Percentiles rank a stretch among this genome's conserved stretches.
Evolutionary conservation across 1,139 yeast species (phyloP).

Genomic region (Yamadazyma pseudoaaseri): DNA sequence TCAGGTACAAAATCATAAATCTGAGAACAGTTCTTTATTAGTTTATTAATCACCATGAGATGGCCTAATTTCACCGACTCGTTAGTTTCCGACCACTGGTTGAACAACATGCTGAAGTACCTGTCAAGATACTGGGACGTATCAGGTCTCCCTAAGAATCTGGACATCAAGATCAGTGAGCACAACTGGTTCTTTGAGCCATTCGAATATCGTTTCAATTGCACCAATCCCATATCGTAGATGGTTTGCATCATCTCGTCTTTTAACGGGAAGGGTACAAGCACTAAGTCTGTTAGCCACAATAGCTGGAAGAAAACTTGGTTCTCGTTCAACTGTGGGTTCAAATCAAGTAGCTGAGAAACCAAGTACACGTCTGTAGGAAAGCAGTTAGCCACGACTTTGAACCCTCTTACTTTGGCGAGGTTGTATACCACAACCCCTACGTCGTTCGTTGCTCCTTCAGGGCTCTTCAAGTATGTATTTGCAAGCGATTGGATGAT

Average conservation of each 20-base stretch:
- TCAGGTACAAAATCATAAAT: conserved; percentile 12
- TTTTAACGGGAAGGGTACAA: conserved; percentile 68
- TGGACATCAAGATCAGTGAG: conserved; percentile 36
- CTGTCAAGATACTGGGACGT: conserved; percentile 15
- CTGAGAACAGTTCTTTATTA: conserved; percentile 26
- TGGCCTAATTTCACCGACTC: conserved; percentile 31
- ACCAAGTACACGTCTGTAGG: conserved; percentile 58
- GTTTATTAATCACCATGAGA: conserved; percentile 36
- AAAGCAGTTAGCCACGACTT: conserved; percentile 55
- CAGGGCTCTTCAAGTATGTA: too few relatives aligned
- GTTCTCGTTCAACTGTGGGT: conserved; percentile 43
- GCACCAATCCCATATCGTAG: conserved; percentile 27
- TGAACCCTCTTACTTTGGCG: conserved; percentile 65
- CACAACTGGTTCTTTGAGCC: conserved; percentile 32
- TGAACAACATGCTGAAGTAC: conserved; percentile 18
- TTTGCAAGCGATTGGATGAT: too few relatives aligned
- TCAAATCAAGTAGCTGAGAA: conserved; percentile 28
- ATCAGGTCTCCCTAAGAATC: conserved; percentile 37
- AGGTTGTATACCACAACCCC: conserved; percentile 52
- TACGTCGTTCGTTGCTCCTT: conserved; percentile 7
- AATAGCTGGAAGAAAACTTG: conserved; percentile 57
- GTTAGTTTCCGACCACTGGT: conserved; percentile 17
- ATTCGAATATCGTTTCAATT: conserved; percentile 23
- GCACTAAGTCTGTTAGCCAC: conserved; percentile 69
- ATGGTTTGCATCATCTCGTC: conserved; percentile 34